Base-by-base conservation (phyloP, 306 rosid species). In the Pueraria montana region DNA sequence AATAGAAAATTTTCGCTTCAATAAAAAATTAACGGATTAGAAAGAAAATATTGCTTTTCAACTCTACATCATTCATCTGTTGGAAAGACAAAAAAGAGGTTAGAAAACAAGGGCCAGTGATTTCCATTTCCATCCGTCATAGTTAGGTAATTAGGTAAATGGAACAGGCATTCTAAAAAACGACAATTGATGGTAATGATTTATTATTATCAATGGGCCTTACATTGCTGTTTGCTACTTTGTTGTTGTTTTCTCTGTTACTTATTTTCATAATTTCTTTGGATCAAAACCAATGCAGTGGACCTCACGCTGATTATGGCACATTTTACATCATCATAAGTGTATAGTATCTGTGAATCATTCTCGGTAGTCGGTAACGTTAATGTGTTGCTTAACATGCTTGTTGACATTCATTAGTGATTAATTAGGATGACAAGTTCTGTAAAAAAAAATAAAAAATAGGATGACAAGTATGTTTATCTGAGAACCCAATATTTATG, bases 261-360 rank as follows among this genome's bases (percentile, higher is more conserved):
- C 26, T 53, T 18, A 1, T 58, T 58, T 58, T 11, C 34, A 23
- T 5, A 59, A 26, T 23, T 26, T 16, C 46, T 64, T 64, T 30
- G 45, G 43, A 17, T 32, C 52, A 65, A 13, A 64, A 78, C 64
- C 21, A 78, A 78, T 65, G 26, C 50, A 64, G 53, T 65, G 74
- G 74, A 65, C 65, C 82, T 34, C 40, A 34, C 40, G 40, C 40
- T 34, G 40, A 78, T 32, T 65, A 49, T 50, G 74, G 65, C 5
- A 18, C 26, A 55, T 49, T 49, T 49, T 17, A n/a, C 66, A 62
- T 8, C 26, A 8, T 53, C 24, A n/a, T 10, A n/a, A 53, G 24
- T 53, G 24, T 8, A 55, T 21, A 34, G 40, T 34, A 34, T 34
- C 32, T 27, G 1, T 27, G 32, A 27, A 27, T n/a, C n/a, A n/a